A percentile compares a stretch with the other conserved stretches of the same genome.
Evolutionary conservation across 179 eudicot genomes (phyloP).

Genomic region (Sideroxylon spinosum): DNA sequence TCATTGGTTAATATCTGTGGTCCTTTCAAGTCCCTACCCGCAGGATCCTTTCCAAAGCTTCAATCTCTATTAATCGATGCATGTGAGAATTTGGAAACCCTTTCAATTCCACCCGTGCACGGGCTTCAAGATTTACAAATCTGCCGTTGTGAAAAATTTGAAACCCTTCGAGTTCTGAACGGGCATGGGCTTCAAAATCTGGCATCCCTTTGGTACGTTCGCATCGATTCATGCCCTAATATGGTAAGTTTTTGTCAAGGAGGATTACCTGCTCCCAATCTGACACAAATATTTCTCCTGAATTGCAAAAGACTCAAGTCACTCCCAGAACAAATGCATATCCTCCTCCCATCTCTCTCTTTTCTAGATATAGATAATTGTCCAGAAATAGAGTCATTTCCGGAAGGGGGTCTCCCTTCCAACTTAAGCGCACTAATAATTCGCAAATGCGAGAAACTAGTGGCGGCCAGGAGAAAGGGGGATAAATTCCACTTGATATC

Average conservation of each 20-base stretch:
- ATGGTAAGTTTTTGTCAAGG: conserved; percentile 16
- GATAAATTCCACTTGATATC: not conserved
- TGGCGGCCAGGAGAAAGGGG: not conserved
- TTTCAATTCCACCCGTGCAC: not conserved
- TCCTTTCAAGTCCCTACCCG: too few species aligned
- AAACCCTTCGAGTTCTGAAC: not conserved
- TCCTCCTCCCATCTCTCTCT: not conserved
- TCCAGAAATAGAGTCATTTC: conserved; percentile 1
- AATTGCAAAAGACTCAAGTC: conserved; percentile 5
- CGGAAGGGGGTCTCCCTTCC: conserved; percentile 3
- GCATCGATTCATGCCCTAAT: not conserved
- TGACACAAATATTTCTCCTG: not conserved
- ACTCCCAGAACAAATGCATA: conserved; percentile 18
- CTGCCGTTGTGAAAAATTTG: not conserved
- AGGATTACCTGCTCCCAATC: not conserved
- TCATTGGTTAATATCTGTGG: too few species aligned
- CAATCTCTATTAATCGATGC: too few species aligned
- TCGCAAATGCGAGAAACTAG: not conserved
- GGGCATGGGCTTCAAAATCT: not conserved
- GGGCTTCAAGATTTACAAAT: not conserved
- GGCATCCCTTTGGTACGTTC: not conserved
- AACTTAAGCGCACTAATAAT: not conserved
- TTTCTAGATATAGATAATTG: not conserved
- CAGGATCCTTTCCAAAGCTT: too few species aligned
- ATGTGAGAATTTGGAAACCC: too few species aligned